Evolutionary conservation across 768 basidiomycete genomes (phyloP), one percentile per base, ranked within the genome.

Genomic region (Tylopilus sp.): DNA sequence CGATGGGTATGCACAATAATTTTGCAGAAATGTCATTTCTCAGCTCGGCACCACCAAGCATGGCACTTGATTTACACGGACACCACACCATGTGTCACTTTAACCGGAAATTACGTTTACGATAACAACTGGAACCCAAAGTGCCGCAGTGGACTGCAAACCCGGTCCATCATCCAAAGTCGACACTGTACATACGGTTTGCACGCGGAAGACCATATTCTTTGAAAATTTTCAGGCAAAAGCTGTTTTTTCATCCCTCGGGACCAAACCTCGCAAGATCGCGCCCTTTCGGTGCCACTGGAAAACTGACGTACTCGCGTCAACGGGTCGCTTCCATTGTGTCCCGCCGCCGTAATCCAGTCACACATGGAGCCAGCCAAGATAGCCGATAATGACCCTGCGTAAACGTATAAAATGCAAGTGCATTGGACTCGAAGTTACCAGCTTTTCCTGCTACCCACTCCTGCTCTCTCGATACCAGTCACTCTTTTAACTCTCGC

Each of bases 401-500:
- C 15, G 10, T 4, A 42, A 5, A 17, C n/a, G 20, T 57, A 57
- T 51, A 57, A 57, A 51, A 13, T 6, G 23, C 1, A 22, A 44
- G 26, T 12, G 4, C 0, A 35, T 23, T 18, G 31, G 21, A 10
- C 0, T 1, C 11, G 0, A 2, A 11, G 15, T 26, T 15, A 0
- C 21, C 28, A 53, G 47, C 41, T 45, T 51, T n/a, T 23, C 25
- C 17, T 12, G 21, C 25, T 3, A 10, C 6, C 22, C 13, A 21
- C 21, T 3, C 4, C 38, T 20, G 13, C 23, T 21, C 28, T 13
- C 21, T 31, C 35, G 7, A 35, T 12, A 47, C 50, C 51, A 52
- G 51, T 57, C 58, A 25, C 51, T 52, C 53, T 35, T 51, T 55
- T 43, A 38, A 41, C 47, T 13, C 53, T 51, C 48, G 48, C 48